phyloP scores from a whole-genome alignment of 306 rosid genomes.

The Sicyos baderoa region DNA sequence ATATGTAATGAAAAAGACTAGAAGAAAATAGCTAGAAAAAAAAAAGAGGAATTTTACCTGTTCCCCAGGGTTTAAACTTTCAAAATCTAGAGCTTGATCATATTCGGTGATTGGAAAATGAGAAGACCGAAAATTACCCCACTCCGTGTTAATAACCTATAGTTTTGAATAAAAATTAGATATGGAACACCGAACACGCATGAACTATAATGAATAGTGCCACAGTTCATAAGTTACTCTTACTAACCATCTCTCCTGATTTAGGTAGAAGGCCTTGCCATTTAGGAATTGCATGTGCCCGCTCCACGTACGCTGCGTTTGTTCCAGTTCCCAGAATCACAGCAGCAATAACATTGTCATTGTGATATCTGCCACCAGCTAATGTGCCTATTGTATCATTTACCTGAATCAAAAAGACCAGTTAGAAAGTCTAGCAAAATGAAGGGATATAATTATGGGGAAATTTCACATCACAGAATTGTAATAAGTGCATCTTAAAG shows the following conservation, averaged over 20 bases:
- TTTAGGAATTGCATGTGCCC: slow-evolving; percentile 83
- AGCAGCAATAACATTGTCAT: slow-evolving; percentile 74
- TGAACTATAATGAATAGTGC: neutral
- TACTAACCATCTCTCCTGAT: slow-evolving; percentile 87
- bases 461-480: no score
- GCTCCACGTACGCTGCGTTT: slow-evolving; percentile 90
- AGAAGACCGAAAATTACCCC: slow-evolving; percentile 88
- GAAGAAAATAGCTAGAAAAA: neutral
- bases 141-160: slow-evolving; percentile 96
- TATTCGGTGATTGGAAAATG: slow-evolving; percentile 84
- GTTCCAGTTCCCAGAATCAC: slow-evolving; percentile 98
- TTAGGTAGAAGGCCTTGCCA: slow-evolving; percentile 77
- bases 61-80: slow-evolving; percentile 91
- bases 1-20: neutral
- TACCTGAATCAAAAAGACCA: slow-evolving; percentile 45
- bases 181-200: neutral
- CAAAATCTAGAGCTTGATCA: slow-evolving; percentile 64
- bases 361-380: slow-evolving; percentile 72
- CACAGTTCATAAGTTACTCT: neutral
- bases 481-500: neutral
- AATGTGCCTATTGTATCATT: slow-evolving; percentile 94
- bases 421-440: slow-evolving; percentile 25
- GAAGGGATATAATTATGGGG: neutral
- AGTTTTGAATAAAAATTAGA: neutral
- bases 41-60: slow-evolving; percentile 45